A percentile compares a stretch with the other conserved stretches of the same genome.
Conservation (phyloP, 441 rosid genomes). For the Populus trichocarpa region DNA sequence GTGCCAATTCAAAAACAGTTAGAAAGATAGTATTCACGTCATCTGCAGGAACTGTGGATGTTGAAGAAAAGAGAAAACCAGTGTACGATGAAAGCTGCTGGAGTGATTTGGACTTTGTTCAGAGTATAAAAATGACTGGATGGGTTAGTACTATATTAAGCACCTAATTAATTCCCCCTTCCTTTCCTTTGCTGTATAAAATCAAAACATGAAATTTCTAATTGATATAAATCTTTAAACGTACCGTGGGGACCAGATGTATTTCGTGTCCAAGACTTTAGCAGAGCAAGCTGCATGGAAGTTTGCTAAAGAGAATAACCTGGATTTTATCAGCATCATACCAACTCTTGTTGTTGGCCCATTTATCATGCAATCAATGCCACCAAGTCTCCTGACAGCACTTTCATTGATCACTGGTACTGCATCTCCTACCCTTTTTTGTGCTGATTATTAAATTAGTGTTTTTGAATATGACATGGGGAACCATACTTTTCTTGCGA, state of each 20-base stretch:
- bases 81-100: constrained; percentile 66
- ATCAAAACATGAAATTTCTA: too few relatives aligned
- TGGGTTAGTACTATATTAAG: constrained; percentile 49
- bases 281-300: constrained; percentile 94
- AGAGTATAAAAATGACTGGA: constrained; percentile 70
- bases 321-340: constrained; percentile 70
- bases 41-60: constrained; percentile 88
- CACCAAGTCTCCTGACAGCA: constrained; percentile 86
- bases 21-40: constrained; percentile 68
- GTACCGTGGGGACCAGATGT: constrained; percentile 47
- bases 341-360: constrained; percentile 90
- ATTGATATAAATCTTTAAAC: not conserved
- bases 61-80: constrained; percentile 47
- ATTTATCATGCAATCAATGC: constrained; percentile 73
- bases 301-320: constrained; percentile 57
- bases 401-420: constrained; percentile 68
- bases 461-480: not conserved
- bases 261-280: constrained; percentile 70
- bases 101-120: constrained; percentile 74
- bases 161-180: not conserved
- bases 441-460: not conserved
- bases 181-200: not conserved
- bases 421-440: not conserved
- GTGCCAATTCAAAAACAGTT: constrained; percentile 65
- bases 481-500: not conserved